Evolutionary conservation across 2,329 filamentous ascomycete genomes (phyloP).

Genomic region (Ophiognomonia clavigignenti-juglandacearum): DNA sequence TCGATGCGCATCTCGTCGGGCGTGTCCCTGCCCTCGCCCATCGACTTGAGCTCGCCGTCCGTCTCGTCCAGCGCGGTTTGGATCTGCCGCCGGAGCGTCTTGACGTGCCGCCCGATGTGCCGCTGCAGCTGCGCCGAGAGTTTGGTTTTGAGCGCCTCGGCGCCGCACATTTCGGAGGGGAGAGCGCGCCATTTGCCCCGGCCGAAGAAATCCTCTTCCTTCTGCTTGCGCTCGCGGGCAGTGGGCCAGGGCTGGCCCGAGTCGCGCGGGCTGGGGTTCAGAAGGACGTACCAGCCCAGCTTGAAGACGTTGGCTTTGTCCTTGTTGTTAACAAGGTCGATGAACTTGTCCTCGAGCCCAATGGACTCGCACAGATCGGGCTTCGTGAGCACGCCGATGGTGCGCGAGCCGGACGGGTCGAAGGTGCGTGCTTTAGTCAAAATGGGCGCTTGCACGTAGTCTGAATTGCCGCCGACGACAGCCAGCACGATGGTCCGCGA

Average conservation of each 20-base stretch:
- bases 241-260: slow-evolving; percentile 40
- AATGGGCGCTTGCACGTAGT: slow-evolving; percentile 49
- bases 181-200: slow-evolving; percentile 44
- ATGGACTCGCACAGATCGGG: slow-evolving; percentile 49
- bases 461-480: slow-evolving; percentile 50
- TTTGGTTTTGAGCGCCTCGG: slow-evolving; percentile 41
- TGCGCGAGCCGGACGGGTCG: slow-evolving; percentile 43
- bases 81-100: slow-evolving; percentile 44
- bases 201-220: slow-evolving; percentile 44
- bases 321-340: slow-evolving; percentile 46
- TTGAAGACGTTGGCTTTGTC: slow-evolving; percentile 46
- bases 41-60: slow-evolving; percentile 43
- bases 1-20: slow-evolving; percentile 49
- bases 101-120: slow-evolving; percentile 48
- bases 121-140: slow-evolving; percentile 45
- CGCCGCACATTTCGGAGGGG: slow-evolving; percentile 43
- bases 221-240: slow-evolving; percentile 34
- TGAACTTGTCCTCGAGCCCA: slow-evolving; percentile 49
- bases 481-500: slow-evolving; percentile 51
- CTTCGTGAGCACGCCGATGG: slow-evolving; percentile 49
- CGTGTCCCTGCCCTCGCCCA: slow-evolving; percentile 46
- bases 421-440: slow-evolving; percentile 46
- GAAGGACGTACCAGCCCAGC: slow-evolving; percentile 46
- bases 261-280: slow-evolving; percentile 41
- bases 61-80: slow-evolving; percentile 45